phyloP scores from a whole-genome alignment of 129 eudicot species.

The Arctium minus region DNA sequence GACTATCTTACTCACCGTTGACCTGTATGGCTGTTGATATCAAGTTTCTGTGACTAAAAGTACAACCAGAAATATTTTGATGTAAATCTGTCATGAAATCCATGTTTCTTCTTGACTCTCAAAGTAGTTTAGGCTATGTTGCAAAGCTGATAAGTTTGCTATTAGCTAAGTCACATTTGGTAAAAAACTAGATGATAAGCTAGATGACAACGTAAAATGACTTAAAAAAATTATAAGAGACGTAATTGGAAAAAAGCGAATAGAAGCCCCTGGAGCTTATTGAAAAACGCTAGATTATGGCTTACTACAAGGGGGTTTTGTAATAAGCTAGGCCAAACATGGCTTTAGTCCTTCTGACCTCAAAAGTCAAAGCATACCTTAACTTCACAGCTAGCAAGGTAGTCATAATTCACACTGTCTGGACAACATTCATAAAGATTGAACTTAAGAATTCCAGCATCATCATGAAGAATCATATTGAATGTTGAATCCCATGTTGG shows the following conservation, averaged over 20 bases:
- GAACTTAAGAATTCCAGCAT: conserved; percentile 68
- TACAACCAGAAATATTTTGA: neutral
- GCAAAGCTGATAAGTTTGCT: neutral
- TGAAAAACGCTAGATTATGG: too few species aligned
- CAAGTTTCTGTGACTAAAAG: neutral
- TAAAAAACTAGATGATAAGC: neutral
- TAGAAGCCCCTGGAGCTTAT: too few species aligned
- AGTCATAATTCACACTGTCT: conserved; percentile 62
- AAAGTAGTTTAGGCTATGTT: neutral
- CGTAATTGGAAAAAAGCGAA: neutral
- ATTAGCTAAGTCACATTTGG: neutral
- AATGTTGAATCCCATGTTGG: conserved; percentile 86
- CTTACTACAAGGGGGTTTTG: too few species aligned
- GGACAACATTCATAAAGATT: conserved; percentile 70
- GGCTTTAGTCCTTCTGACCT: neutral
- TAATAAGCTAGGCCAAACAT: too few species aligned
- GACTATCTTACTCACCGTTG: neutral
- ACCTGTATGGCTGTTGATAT: neutral
- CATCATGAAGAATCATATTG: conserved; percentile 85
- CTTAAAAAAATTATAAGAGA: neutral
- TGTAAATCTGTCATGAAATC: neutral
- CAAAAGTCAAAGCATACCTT: conserved; percentile 51
- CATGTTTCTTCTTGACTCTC: conserved; percentile 1
- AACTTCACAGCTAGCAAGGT: conserved; percentile 80
- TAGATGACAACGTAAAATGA: neutral